Evolutionary conservation across 176 grass and related monocot genomes (phyloP), one percentile per base, ranked within the genome.

Genomic region (Carex scoparia): DNA sequence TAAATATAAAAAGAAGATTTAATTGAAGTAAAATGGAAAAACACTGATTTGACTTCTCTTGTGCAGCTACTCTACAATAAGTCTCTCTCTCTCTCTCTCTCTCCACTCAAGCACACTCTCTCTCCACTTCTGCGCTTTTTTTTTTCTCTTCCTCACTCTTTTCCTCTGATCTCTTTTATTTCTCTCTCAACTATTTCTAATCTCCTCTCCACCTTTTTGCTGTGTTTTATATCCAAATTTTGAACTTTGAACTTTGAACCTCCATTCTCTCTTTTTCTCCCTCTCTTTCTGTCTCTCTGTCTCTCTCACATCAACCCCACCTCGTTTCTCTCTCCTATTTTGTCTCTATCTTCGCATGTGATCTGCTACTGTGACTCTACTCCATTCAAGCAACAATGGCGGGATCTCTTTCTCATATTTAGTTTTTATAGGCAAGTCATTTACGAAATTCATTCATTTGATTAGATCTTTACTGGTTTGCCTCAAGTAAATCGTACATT

Each of bases 211-310:
- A 35, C 51, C 61, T 51, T 53, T 67, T 83, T 53, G 14, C 4
- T 83, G 79, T 11, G 19, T 59, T 44, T 72, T 59, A 67, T 68
- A 35, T 66, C 13, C 64, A 76, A 66, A 56, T n/a, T 74, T 85
- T 51, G 83, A 85, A 85, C 40, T 74, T 85, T 32, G 83, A 85
- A 85, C 40, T 85, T 59, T 16, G 66, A 85, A 85, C 82, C 65
- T 44, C 68, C 30, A 15, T 73, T 60, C 73, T 64, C 61, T 71
- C 35, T n/a, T 54, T 87, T 18, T 53, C 31, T 78, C 48, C 40
- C 33, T n/a, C 15, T 70, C 67, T 38, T 65, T 57, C 61, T 71
- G 35, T 7, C 33, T 82, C 10, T 35, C 48, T 78, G 19, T 70
- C 15, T n/a, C 67, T 70, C 67, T 28, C 70, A 74, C 69, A 7